Conservation (phyloP, 2,329 filamentous ascomycete genomes). For the Xylariales sp. region DNA sequence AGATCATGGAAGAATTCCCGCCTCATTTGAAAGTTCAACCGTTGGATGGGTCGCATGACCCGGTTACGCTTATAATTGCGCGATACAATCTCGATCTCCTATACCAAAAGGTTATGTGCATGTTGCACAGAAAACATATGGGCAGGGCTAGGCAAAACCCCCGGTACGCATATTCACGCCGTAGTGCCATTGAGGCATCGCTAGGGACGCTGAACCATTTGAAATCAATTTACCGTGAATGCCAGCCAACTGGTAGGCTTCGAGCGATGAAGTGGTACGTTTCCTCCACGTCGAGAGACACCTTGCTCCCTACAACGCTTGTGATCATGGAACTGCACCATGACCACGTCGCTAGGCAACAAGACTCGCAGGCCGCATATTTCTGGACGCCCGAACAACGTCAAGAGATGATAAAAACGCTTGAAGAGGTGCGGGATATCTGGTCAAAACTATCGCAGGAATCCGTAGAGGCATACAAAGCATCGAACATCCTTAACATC, state of each 20-base stretch:
- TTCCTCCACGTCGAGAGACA: slow-evolving; percentile 83
- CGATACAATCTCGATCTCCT: slow-evolving; percentile 86
- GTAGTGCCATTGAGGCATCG: slow-evolving; percentile 86
- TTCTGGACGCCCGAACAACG: slow-evolving; percentile 71
- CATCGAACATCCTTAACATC: slow-evolving; percentile 80
- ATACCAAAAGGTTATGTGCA: slow-evolving; percentile 88
- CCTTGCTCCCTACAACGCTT: slow-evolving; percentile 86
- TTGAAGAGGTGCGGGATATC: slow-evolving; percentile 79
- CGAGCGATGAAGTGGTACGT: slow-evolving; percentile 82
- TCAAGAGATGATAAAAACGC: slow-evolving; percentile 78
- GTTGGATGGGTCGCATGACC: slow-evolving; percentile 80
- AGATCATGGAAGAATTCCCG: slow-evolving; percentile 75
- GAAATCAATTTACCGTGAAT: slow-evolving; percentile 78
- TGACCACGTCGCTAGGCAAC: slow-evolving; percentile 62
- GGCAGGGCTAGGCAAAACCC: slow-evolving; percentile 80
- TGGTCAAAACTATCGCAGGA: slow-evolving; percentile 82
- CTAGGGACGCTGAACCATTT: slow-evolving; percentile 85
- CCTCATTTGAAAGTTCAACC: slow-evolving; percentile 81
- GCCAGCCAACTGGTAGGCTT: slow-evolving; percentile 76
- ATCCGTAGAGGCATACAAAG: slow-evolving; percentile 92
- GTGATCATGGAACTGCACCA: slow-evolving; percentile 85
- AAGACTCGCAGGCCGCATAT: slow-evolving; percentile 58
- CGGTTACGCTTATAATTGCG: slow-evolving; percentile 86
- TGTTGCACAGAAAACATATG: slow-evolving; percentile 90
- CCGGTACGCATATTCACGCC: slow-evolving; percentile 85